Evolutionary conservation across 768 basidiomycete species (phyloP).

Genomic region (Cyclocybe cylindracea): DNA sequence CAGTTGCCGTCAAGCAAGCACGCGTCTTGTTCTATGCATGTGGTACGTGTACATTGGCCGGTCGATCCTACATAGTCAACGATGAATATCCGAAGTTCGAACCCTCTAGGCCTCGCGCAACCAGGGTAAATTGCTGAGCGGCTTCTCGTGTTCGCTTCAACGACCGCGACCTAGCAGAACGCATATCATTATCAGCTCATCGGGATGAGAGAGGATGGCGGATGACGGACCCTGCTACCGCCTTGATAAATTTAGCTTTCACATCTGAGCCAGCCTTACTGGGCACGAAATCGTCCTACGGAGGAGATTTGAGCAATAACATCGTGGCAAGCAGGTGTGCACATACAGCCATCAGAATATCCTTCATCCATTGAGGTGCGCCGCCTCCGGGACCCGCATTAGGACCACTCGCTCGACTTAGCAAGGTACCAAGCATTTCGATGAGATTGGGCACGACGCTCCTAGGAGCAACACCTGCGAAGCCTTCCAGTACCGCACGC

Average conservation of each 20-base stretch:
- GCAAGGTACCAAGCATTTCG: conserved; percentile 72
- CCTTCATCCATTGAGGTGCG: conserved; percentile 65
- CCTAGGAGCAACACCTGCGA: conserved; percentile 83
- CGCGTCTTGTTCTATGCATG: too few relatives aligned
- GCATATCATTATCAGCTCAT: too few relatives aligned
- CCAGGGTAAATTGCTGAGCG: conserved; percentile 82
- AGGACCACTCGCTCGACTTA: conserved; percentile 45
- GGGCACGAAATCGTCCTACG: conserved; percentile 70
- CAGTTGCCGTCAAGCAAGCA: too few relatives aligned
- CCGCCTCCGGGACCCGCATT: conserved; percentile 35
- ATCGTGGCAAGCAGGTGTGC: background rate
- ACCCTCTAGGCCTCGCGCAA: conserved; percentile 82
- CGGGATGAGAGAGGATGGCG: background rate
- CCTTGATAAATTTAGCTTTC: conserved; percentile 78
- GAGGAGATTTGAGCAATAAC: background rate
- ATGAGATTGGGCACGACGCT: conserved; percentile 83
- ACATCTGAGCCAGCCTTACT: conserved; percentile 73
- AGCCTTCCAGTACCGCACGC: conserved; percentile 73
- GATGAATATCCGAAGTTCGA: conserved; percentile 86
- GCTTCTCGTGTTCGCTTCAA: conserved; percentile 78
- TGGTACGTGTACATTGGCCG: too few relatives aligned
- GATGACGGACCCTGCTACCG: conserved; percentile 58
- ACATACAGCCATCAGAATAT: conserved; percentile 66
- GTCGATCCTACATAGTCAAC: conserved; percentile 43
- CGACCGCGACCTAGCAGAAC: conserved; percentile 58